Conservation (phyloP, 2,329 filamentous ascomycete genomes). For the Scedosporium dehoogii region DNA sequence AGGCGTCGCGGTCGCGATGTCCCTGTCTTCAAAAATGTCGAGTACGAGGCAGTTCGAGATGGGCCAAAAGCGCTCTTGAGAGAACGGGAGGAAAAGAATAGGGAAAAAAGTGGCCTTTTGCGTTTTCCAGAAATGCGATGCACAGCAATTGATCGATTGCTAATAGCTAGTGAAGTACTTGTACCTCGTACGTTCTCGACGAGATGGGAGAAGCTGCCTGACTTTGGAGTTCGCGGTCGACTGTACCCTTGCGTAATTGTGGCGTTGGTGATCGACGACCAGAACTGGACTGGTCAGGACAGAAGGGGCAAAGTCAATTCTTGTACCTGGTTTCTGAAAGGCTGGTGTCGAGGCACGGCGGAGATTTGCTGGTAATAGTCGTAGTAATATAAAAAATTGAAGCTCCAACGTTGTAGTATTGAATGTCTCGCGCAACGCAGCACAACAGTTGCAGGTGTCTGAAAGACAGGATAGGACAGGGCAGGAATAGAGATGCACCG, state of each 20-base stretch:
- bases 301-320: background rate
- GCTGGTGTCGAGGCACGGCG: no score
- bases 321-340: background rate
- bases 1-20: background rate
- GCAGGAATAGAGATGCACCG: background rate
- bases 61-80: background rate
- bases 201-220: background rate
- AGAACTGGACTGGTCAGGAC: background rate
- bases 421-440: no score
- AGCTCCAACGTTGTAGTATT: no score
- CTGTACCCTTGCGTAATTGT: slow-evolving; percentile 2
- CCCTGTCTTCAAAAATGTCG: background rate
- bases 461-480: background rate
- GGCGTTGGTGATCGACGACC: background rate
- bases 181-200: background rate
- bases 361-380: no score
- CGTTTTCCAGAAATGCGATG: background rate
- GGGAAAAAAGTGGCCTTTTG: background rate
- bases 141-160: background rate
- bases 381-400: no score
- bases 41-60: background rate
- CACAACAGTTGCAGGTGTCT: no score
- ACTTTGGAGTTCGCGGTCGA: background rate
- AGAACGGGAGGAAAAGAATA: background rate
- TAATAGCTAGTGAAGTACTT: background rate